Conservation (phyloP, 1,284 basidiomycete species). For the Pseudozyma tsukubaensis region DNA sequence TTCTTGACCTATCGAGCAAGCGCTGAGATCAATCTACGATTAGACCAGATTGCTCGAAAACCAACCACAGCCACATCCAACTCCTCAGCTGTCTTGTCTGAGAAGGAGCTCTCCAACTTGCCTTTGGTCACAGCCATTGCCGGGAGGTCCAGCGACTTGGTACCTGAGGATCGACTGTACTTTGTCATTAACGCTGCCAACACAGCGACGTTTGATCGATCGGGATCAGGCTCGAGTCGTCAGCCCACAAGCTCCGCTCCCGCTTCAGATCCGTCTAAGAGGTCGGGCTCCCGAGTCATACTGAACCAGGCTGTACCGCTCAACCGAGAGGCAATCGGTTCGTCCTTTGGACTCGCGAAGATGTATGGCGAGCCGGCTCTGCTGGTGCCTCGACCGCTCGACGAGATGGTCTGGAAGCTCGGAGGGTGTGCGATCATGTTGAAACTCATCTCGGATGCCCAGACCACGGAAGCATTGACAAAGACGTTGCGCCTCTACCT, state of each 20-base stretch:
- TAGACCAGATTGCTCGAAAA: conserved; percentile 46
- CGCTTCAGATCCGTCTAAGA: conserved; percentile 19
- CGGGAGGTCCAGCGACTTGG: conserved; percentile 42
- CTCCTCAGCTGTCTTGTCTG: conserved; percentile 17
- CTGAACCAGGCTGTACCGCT: conserved; percentile 54
- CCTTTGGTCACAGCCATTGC: conserved; percentile 57
- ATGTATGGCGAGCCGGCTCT: conserved; percentile 70
- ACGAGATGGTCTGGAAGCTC: conserved; percentile 82
- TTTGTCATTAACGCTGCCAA: conserved; percentile 57
- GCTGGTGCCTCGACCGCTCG: conserved; percentile 76
- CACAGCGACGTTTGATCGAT: conserved; percentile 39
- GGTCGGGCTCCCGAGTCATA: conserved; percentile 37
- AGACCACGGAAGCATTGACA: conserved; percentile 79
- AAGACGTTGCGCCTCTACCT: conserved; percentile 79
- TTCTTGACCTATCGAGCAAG: conserved; percentile 61
- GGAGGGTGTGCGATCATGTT: conserved; percentile 84
- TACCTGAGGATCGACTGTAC: conserved; percentile 52
- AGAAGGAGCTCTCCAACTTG: conserved; percentile 44
- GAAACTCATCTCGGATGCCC: conserved; percentile 73
- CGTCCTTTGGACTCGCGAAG: conserved; percentile 48
- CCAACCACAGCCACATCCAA: conserved; percentile 7
- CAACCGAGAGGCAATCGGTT: conserved; percentile 42
- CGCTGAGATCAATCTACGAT: conserved; percentile 56
- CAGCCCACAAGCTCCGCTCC: background rate
- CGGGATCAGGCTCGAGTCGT: conserved; percentile 2